These are phyloP conservation scores for Hypoxylon sp. DNA, from an alignment of 2,329 filamentous ascomycete genomes.

Conservation along the genomic window DNA sequence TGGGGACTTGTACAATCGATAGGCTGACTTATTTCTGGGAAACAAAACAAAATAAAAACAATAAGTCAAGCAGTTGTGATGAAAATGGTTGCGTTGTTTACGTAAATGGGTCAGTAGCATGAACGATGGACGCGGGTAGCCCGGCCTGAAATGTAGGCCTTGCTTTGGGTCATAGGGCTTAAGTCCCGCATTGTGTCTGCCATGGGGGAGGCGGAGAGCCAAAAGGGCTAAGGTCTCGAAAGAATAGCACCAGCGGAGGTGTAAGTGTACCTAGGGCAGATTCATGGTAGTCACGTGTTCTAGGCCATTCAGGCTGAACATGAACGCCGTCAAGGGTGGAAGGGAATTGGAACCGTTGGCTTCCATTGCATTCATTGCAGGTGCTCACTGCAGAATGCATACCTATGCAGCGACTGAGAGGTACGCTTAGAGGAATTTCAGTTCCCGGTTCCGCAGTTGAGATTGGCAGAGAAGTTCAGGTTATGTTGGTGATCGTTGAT, in stretches of 20 bases:
- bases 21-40: conserved; percentile 11
- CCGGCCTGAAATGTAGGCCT: conserved; percentile 25
- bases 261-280: conserved; percentile 31
- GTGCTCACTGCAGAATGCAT: conserved; percentile 1
- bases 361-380: conserved; percentile 14
- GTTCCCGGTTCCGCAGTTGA: conserved; percentile 13
- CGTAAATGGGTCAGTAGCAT: conserved; percentile 39
- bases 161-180: conserved; percentile 21
- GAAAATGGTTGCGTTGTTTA: conserved; percentile 27
- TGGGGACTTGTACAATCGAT: conserved; percentile 9
- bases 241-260: conserved; percentile 34
- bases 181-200: conserved; percentile 35
- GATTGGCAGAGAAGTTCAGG: conserved; percentile 29
- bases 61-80: conserved; percentile 15
- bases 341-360: conserved; percentile 2
- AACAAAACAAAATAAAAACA: conserved; percentile 8
- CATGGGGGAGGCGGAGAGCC: conserved; percentile 37
- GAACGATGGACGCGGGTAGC: conserved; percentile 25
- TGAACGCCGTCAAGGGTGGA: conserved; percentile 2
- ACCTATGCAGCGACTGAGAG: conserved; percentile 12
- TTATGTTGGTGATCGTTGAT: conserved; percentile 30
- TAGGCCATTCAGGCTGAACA: conserved; percentile 20
- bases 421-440: conserved; percentile 13
- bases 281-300: conserved; percentile 24
- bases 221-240: conserved; percentile 20